These are phyloP conservation scores for Sparassis latifolia DNA, from an alignment of 1,284 basidiomycete species.

Conservation along the genomic window DNA sequence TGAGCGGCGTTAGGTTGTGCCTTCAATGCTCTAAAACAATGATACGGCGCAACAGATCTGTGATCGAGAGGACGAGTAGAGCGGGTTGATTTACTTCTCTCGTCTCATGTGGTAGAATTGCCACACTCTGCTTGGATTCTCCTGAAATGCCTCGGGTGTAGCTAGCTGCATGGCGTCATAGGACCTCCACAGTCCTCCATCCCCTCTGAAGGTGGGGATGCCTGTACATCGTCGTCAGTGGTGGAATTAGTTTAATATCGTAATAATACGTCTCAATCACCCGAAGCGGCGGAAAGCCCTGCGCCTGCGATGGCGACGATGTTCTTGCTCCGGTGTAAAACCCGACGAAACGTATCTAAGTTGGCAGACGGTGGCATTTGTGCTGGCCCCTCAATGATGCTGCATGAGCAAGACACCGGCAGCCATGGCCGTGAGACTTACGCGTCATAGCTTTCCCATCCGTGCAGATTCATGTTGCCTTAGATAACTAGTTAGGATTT, in stretches of 20 bases:
- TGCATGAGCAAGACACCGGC: too few relatives aligned
- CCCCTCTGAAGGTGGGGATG: conserved; percentile 56
- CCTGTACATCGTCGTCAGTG: conserved; percentile 25
- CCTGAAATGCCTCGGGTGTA: conserved; percentile 48
- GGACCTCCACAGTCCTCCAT: conserved; percentile 56
- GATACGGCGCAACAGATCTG: too few relatives aligned
- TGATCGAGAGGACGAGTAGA: too few relatives aligned
- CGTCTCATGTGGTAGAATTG: conserved; percentile 60
- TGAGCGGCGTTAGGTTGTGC: conserved; percentile 56
- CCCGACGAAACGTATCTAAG: too few relatives aligned
- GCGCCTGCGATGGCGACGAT: conserved; percentile 54
- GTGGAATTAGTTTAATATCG: not conserved
- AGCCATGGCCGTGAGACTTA: too few relatives aligned
- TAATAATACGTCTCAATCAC: conserved; percentile 21
- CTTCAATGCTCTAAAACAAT: conserved; percentile 32
- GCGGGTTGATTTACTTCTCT: conserved; percentile 30
- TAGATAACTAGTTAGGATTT: too few relatives aligned
- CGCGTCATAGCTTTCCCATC: too few relatives aligned
- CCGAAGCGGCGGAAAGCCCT: conserved; percentile 51
- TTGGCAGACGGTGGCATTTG: too few relatives aligned
- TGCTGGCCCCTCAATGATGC: too few relatives aligned
- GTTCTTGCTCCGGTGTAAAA: conserved; percentile 23
- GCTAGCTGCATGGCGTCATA: conserved; percentile 52
- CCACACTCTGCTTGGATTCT: conserved; percentile 52
- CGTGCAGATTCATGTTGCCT: too few relatives aligned